phyloP scores from a whole-genome alignment of 441 rosid species.

The California macrophylla region DNA sequence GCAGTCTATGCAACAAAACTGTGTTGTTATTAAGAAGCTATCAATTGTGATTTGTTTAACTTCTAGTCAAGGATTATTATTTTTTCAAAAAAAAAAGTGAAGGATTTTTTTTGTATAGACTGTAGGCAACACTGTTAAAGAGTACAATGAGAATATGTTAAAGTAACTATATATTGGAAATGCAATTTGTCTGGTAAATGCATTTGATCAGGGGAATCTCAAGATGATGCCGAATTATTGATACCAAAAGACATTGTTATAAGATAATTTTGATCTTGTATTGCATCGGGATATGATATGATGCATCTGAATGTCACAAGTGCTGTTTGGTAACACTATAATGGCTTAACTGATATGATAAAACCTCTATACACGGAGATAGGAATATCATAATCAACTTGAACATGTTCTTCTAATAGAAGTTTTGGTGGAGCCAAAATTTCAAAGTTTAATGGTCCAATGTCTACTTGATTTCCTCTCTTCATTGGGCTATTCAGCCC shows the following conservation, averaged over 20 bases:
- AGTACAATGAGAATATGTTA: no score
- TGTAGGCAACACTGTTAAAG: no score
- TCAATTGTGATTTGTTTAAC: no score
- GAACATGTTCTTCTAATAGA: neutral
- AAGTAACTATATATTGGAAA: no score
- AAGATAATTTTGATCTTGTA: neutral
- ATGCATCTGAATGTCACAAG: neutral
- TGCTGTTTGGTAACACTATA: neutral
- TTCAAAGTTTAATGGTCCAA: neutral
- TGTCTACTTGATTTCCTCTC: neutral
- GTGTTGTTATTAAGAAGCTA: no score
- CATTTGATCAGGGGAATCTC: neutral
- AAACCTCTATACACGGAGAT: neutral
- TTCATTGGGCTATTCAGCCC: neutral
- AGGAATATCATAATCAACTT: neutral
- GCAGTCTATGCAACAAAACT: no score
- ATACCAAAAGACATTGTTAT: neutral
- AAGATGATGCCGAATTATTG: neutral
- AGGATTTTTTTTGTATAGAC: no score
- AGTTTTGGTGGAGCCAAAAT: neutral
- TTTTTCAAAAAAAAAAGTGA: no score
- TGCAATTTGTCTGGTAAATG: neutral
- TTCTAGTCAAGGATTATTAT: no score
- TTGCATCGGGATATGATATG: neutral
- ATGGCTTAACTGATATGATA: neutral